Evolutionary conservation across 2,329 filamentous ascomycete species (phyloP).

Genomic region (Trichoderma lentiforme): DNA sequence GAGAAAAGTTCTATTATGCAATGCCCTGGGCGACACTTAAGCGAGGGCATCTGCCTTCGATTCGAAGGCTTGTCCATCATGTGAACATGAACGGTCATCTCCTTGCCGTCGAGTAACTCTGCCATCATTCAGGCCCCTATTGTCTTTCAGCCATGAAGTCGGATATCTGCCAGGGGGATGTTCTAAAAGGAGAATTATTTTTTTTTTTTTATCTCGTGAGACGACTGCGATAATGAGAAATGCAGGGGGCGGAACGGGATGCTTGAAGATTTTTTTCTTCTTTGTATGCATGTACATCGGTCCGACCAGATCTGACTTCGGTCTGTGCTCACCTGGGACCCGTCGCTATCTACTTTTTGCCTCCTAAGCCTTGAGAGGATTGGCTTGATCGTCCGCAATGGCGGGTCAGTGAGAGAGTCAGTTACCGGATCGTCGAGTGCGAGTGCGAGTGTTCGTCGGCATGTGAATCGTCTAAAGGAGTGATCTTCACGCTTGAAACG

Average conservation of each 20-base stretch:
- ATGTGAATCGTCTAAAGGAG: neutral
- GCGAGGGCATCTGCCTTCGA: neutral
- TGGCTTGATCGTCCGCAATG: neutral
- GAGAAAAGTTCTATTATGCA: constrained; percentile 6
- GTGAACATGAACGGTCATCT: constrained; percentile 7
- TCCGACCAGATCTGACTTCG: neutral
- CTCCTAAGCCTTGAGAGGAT: neutral
- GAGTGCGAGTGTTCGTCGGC: neutral
- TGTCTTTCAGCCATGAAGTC: neutral
- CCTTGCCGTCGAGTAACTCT: neutral
- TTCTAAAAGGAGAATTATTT: neutral
- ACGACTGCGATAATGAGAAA: neutral
- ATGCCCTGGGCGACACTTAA: neutral
- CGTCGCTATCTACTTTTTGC: neutral
- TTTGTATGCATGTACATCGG: neutral
- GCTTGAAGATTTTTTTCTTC: neutral
- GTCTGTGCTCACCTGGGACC: neutral
- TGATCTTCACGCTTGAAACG: neutral
- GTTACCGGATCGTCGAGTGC: neutral
- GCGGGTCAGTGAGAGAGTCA: constrained; percentile 2
- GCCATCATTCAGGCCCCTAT: neutral
- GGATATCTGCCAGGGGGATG: neutral
- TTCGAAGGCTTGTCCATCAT: neutral
- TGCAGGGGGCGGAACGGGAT: neutral
- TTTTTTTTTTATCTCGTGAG: neutral